Conservation (phyloP, 208 protist genomes). For the Leishmania guyanensis region DNA sequence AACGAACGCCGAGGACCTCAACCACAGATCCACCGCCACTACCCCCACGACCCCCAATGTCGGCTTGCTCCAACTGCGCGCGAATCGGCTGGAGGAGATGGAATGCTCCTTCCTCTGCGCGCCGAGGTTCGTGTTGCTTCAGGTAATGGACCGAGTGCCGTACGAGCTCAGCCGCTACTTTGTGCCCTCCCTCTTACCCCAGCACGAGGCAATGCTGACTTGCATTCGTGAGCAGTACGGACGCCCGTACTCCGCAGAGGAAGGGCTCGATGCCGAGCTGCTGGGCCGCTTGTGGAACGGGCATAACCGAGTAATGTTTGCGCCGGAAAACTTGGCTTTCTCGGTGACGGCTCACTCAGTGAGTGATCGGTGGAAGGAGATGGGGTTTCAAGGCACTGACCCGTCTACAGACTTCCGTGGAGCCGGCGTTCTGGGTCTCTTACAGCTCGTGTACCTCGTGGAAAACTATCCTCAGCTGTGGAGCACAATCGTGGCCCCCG, state of each 20-base stretch:
- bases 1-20: too few relatives aligned
- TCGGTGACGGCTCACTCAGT: constrained; percentile 17
- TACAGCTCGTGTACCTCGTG: constrained; percentile 77
- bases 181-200: constrained; percentile 13
- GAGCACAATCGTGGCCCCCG: constrained; percentile 27
- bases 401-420: constrained; percentile 90
- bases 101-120: constrained; percentile 26
- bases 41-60: not conserved
- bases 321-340: constrained; percentile 16
- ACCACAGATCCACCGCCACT: not conserved
- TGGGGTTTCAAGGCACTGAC: constrained; percentile 88
- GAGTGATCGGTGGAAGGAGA: constrained; percentile 68
- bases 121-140: constrained; percentile 25
- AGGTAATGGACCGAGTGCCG: constrained; percentile 37
- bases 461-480: constrained; percentile 62
- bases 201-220: constrained; percentile 30
- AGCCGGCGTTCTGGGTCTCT: constrained; percentile 69
- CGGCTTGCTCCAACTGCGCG: constrained; percentile 3
- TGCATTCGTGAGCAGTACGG: constrained; percentile 33
- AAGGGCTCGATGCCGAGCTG: constrained; percentile 37
- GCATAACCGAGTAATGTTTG: constrained; percentile 42
- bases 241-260: constrained; percentile 26
- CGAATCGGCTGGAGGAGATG: constrained; percentile 26
- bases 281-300: constrained; percentile 54
- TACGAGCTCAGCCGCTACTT: constrained; percentile 32